These are phyloP conservation scores for Glomus cerebriforme DNA, from an alignment of 192 early-diverging fungal genomes.

Conservation along the genomic window DNA sequence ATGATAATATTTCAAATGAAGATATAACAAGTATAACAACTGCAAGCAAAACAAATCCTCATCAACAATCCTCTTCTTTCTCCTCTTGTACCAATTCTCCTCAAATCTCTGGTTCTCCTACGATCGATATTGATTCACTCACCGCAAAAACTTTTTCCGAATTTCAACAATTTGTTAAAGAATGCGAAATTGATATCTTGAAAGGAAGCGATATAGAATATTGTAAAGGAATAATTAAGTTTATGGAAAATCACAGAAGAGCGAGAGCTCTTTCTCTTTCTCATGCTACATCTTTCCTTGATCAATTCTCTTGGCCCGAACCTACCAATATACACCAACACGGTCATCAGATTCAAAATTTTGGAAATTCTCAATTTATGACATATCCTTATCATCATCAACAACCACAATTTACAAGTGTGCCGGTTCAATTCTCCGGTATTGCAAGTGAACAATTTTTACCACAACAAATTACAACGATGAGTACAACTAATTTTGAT, in stretches of 20 bases:
- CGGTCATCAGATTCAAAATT: neutral
- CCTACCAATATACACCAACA: neutral
- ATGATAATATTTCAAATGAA: neutral
- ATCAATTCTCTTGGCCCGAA: slow-evolving; percentile 20
- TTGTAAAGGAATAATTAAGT: slow-evolving; percentile 17
- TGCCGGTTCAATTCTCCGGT: neutral
- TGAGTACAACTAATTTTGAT: neutral
- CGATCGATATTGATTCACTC: neutral
- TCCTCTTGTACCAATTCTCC: neutral
- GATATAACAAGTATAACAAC: neutral
- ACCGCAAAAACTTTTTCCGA: neutral
- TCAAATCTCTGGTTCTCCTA: neutral
- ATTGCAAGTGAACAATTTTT: slow-evolving; percentile 7
- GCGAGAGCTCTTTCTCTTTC: neutral
- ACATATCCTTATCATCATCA: neutral
- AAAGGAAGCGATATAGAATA: slow-evolving; percentile 6
- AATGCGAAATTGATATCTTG: neutral
- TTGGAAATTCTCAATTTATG: neutral
- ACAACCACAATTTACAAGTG: neutral
- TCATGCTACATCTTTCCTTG: slow-evolving; percentile 4
- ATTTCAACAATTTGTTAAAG: slow-evolving; percentile 8
- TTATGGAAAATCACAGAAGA: neutral
- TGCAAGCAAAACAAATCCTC: neutral
- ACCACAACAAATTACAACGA: neutral
- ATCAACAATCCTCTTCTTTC: neutral